Evolutionary conservation across 176 grass and related monocot species (phyloP), one percentile per base, ranked within the genome.

Genomic region (Oryza meyeriana): DNA sequence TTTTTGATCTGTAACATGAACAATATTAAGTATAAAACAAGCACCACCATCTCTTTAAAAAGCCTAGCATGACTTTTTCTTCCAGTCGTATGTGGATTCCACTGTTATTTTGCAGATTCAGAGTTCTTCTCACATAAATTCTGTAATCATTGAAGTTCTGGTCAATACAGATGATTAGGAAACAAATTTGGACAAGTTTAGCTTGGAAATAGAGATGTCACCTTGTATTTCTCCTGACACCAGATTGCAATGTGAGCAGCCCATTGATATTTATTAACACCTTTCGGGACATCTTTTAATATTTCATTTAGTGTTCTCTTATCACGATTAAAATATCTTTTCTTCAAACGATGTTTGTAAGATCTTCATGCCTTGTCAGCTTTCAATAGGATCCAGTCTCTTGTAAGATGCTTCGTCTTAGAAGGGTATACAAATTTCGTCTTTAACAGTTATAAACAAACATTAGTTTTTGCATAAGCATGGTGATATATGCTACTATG

Each of bases 271-370:
- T 8, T 1, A 68, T 79, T 79, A 16, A 79, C 64, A 40, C 24
- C 13, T 36, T 36, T n/a, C 6, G 22, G 73, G 6, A 25, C 50
- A 25, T 22, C 6, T 16, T 76, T 36, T 13, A 14, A 3, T 9
- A 76, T 76, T 76, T n/a, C n/a, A 18, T 39, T 36, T 0, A 77
- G 16, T 7, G 62, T 10, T 9, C 77, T 50, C 2, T 48, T 16
- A 9, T 66, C 2, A 33, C 1, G 62, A 79, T 79, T 79, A 44
- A 26, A 79, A 17, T 79, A 66, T 48, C 2, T 10, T 50, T 24
- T 50, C 77, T 67, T 79, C 77, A 79, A 26, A 30, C 24, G 45
- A 50, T 40, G 66, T 79, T 79, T 79, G 11, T n/a, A 67, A 5
- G 41, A 29, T 67, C 63, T n/a, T 63, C 77, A 68, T 12, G 26